phyloP scores from a whole-genome alignment of 2,329 filamentous ascomycete genomes.

The Pezicula carpinea region DNA sequence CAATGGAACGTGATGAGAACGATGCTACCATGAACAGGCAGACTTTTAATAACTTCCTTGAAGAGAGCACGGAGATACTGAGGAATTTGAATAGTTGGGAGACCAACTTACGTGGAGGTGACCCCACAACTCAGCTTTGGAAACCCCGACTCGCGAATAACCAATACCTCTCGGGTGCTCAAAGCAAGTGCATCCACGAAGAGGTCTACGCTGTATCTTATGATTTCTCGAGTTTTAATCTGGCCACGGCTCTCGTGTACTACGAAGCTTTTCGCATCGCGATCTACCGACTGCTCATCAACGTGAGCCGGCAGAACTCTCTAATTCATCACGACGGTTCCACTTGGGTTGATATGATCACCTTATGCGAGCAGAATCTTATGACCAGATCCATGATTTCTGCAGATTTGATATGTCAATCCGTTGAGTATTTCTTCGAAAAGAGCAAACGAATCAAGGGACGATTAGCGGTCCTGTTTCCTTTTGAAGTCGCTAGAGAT shows the following conservation, averaged over 20 bases:
- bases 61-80: too few relatives aligned
- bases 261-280: constrained; percentile 9
- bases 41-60: too few relatives aligned
- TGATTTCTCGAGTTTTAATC: constrained; percentile 4
- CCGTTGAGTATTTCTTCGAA: constrained; percentile 9
- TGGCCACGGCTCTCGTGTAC: constrained; percentile 6
- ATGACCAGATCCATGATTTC: not conserved
- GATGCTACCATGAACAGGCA: not conserved
- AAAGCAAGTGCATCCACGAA: not conserved
- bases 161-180: too few relatives aligned
- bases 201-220: constrained; percentile 5
- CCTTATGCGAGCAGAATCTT: too few relatives aligned
- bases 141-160: not conserved
- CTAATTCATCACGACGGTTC: too few relatives aligned
- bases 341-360: too few relatives aligned
- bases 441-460: constrained; percentile 6
- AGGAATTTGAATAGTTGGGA: constrained; percentile 4
- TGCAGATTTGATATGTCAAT: constrained; percentile 9
- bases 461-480: constrained; percentile 6
- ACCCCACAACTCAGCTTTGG: not conserved
- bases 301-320: not conserved
- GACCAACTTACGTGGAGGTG: not conserved
- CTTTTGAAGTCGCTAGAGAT: constrained; percentile 7
- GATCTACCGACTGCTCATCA: constrained; percentile 5
- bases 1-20: not conserved